Evolutionary conservation across 75 land plant genomes (phyloP), one percentile per base, ranked within the genome.

Genomic region (Picea sitchensis): DNA sequence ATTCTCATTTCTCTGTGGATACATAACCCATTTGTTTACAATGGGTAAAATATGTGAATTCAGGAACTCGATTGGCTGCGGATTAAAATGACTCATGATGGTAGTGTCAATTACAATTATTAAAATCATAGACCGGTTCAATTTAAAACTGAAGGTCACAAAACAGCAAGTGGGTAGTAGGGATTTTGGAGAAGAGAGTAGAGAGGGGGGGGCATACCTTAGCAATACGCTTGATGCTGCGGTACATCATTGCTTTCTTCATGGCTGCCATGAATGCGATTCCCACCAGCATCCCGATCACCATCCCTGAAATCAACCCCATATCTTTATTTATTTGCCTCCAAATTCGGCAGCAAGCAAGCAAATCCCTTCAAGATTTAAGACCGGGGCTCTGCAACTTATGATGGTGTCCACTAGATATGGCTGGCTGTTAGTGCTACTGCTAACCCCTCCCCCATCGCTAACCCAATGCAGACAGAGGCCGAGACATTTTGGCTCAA

Each of bases 251-350:
- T 83, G 84, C 83, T 47, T 81, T 90, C 18, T 61, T 78, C 87
- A 89, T 87, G 18, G 89, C 95, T 3, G 93, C 93, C 88, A 95
- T 84, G 81, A 95, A 69, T 2, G 81, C 95, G 58, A 95, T 83
- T 58, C 98, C 98, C 69, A 91, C 76, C 38, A 93, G 13, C 78
- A 82, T 71, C 68, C 98, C 98, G 81, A 93, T 80, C 67, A 93
- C 41, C 61, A 95, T 61, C 54, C 98, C 98, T 23, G 93, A 87
- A 23, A 94, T 83, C 85, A 94, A 68, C 79, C 92, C 95, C 92
- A 90, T 92, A 32, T 79, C 74, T 32, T 38, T 34, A 6, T 7
- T 71, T 11, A 0, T 2, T 14, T 21, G 31, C 38, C 71, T 30
- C 13, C 41, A 14, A 30, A 14, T 67, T 14, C 71, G 41, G 3